Conservation (phyloP, 768 basidiomycete genomes). For the Lenzites betulinus region DNA sequence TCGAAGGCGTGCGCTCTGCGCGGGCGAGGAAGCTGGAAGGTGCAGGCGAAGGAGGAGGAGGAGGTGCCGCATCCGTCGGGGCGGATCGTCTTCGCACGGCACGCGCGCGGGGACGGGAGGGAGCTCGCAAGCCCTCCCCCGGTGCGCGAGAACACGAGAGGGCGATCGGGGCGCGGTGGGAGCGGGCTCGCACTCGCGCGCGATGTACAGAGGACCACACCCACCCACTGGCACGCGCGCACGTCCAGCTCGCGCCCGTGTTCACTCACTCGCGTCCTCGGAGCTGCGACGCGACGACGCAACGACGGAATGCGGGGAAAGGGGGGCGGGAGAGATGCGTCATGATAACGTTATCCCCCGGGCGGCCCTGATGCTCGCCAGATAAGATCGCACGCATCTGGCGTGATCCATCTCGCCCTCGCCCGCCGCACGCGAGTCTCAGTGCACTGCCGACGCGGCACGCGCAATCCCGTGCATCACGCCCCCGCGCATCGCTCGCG, state of each 20-base stretch:
- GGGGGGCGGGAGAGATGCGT: constrained; percentile 11
- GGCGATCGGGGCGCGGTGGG: constrained; percentile 16
- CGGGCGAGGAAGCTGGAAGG: too few relatives aligned
- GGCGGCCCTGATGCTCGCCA: constrained; percentile 13
- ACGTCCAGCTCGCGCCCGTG: too few relatives aligned
- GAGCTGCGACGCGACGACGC: neutral
- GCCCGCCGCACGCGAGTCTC: neutral
- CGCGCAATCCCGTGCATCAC: neutral
- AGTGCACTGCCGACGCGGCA: neutral
- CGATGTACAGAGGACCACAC: too few relatives aligned
- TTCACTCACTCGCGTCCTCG: too few relatives aligned
- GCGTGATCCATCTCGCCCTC: neutral
- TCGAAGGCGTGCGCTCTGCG: neutral
- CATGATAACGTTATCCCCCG: constrained; percentile 21
- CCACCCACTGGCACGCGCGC: too few relatives aligned
- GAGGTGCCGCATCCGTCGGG: constrained; percentile 9
- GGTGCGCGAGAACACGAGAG: neutral
- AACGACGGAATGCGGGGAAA: constrained; percentile 19
- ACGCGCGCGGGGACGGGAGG: neutral
- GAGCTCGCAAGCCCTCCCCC: too few relatives aligned
- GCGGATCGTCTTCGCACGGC: constrained; percentile 11
- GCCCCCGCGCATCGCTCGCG: neutral
- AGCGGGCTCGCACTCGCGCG: neutral
- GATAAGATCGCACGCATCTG: constrained; percentile 17
- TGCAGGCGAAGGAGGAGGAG: neutral